Percentiles rank a stretch among this genome's conserved stretches.
Conservation (phyloP, 805 yeast species). For the Schwanniomyces sp. region DNA sequence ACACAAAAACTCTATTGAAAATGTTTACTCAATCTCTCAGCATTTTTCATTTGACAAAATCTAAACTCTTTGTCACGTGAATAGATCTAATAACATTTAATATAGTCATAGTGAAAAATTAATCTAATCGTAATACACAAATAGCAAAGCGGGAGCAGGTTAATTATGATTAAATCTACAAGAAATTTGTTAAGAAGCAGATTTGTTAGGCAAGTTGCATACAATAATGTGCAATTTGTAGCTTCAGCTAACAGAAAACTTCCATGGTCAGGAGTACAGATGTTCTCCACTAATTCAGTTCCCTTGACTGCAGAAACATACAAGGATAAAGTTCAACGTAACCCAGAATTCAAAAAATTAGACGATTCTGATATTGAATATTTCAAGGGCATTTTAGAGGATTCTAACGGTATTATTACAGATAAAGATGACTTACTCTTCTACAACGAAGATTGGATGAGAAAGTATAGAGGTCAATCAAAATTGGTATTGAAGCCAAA, state of each 20-base stretch:
- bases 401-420: slow-evolving; percentile 47
- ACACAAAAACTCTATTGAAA: no score
- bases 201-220: background rate
- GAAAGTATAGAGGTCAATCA: slow-evolving; percentile 88
- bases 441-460: slow-evolving; percentile 92
- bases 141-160: background rate
- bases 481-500: slow-evolving; percentile 79
- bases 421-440: slow-evolving; percentile 63
- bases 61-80: background rate
- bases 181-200: background rate
- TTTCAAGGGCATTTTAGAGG: slow-evolving; percentile 61
- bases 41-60: no score
- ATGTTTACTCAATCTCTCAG: no score
- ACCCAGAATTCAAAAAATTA: slow-evolving; percentile 51
- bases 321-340: slow-evolving; percentile 53
- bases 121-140: background rate
- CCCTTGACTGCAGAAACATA: slow-evolving; percentile 73
- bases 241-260: background rate
- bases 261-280: background rate
- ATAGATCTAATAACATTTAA: background rate
- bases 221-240: background rate
- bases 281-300: slow-evolving; percentile 32
- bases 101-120: background rate
- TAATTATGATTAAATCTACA: background rate
- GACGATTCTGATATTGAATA: slow-evolving; percentile 54